Conservation (phyloP, 257 asterid species). For the Nyctanthes arbortristis region DNA sequence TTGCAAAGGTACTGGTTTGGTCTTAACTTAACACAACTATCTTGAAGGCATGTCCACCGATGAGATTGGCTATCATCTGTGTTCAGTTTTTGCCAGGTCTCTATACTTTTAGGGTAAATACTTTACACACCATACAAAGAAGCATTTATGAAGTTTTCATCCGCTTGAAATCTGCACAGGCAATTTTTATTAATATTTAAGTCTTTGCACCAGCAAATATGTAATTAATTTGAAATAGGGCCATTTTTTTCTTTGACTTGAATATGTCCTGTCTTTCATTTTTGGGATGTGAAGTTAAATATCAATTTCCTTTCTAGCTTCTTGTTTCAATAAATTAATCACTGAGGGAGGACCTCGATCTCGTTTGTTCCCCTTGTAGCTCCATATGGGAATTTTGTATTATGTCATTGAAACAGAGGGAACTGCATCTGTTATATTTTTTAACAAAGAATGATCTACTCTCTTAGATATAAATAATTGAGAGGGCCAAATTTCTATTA, state of each 20-base stretch:
- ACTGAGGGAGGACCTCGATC: background rate
- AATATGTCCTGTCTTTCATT: background rate
- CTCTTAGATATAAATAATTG: background rate
- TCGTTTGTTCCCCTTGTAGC: conserved; percentile 2
- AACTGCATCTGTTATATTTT: background rate
- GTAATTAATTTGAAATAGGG: background rate
- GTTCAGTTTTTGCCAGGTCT: background rate
- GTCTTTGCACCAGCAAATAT: background rate
- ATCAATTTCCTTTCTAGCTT: background rate
- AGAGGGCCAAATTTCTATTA: conserved; percentile 1
- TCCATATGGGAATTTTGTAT: background rate
- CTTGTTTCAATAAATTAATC: background rate
- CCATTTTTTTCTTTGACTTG: background rate
- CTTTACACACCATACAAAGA: background rate
- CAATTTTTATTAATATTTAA: background rate
- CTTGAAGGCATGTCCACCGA: background rate
- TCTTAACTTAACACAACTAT: background rate
- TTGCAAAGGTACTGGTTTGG: background rate
- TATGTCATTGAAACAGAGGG: background rate
- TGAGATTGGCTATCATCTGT: background rate
- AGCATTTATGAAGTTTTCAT: background rate
- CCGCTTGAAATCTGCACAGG: background rate
- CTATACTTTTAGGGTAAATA: background rate
- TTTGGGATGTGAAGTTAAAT: background rate
- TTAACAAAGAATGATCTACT: background rate